A percentile compares a stretch with the other conserved stretches of the same genome.
phyloP scores from a whole-genome alignment of 2,329 filamentous ascomycete species.

The Cladobotryum mycophilum region DNA sequence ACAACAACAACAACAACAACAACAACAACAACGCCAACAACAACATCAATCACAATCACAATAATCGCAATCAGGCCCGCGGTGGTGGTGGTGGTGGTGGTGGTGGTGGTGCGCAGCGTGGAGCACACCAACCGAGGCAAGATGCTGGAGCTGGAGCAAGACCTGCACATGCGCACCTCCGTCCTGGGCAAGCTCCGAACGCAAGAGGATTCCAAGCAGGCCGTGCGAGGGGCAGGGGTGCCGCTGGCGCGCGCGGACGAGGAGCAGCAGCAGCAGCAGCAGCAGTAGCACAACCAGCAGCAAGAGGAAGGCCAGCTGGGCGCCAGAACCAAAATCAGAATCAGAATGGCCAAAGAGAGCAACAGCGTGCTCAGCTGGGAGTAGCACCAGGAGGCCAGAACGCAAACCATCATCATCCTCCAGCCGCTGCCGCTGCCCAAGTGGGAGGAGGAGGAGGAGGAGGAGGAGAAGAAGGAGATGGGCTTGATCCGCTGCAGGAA shows the following conservation, averaged over 20 bases:
- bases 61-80: conserved; percentile 13
- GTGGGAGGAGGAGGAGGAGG: not conserved
- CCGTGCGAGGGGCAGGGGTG: conserved; percentile 7
- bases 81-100: conserved; percentile 17
- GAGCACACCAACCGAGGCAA: conserved; percentile 2
- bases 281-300: conserved; percentile 7
- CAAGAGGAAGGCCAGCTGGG: conserved; percentile 13
- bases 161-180: not conserved
- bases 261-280: conserved; percentile 8
- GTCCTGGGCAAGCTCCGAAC: conserved; percentile 3
- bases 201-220: conserved; percentile 4
- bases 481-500: conserved; percentile 40
- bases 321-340: conserved; percentile 16
- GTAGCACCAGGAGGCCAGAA: not conserved
- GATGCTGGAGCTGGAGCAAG: conserved; percentile 6
- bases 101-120: conserved; percentile 15
- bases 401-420: not conserved
- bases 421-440: not conserved
- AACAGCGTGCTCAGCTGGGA: not conserved
- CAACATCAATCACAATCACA: not conserved
- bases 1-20: not conserved
- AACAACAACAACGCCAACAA: too few species aligned
- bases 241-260: conserved; percentile 7
- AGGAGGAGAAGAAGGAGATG: conserved; percentile 14
- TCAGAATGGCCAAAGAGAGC: not conserved